Evolutionary conservation across 1,284 basidiomycete species (phyloP).

Genomic region (Rhodotorula sp.): DNA sequence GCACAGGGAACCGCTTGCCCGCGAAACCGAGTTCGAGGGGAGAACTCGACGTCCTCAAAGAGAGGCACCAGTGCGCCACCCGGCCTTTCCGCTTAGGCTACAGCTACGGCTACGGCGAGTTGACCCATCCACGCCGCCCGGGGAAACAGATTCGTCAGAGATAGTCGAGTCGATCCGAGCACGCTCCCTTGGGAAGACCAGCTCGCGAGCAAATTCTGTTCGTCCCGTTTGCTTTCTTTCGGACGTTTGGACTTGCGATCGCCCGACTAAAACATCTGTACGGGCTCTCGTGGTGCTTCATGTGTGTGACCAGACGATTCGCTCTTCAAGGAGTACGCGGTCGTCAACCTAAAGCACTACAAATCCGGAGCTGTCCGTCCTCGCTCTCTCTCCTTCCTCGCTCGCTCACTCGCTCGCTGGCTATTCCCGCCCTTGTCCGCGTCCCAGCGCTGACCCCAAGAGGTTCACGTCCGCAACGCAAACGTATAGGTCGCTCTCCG

Average conservation of each 20-base stretch:
- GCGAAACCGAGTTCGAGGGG: conserved; percentile 34
- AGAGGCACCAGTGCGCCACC: conserved; percentile 50
- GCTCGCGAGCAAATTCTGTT: conserved; percentile 80
- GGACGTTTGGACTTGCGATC: neutral
- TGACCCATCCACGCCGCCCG: no score
- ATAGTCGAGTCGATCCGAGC: conserved; percentile 55
- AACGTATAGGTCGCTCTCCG: conserved; percentile 71
- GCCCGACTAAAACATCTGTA: neutral
- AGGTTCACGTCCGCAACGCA: no score
- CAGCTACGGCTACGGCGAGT: neutral
- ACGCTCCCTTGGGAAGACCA: conserved; percentile 48
- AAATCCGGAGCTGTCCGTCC: conserved; percentile 74
- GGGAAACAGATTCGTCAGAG: conserved; percentile 68
- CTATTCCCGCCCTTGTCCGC: neutral
- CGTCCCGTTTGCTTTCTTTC: conserved; percentile 60
- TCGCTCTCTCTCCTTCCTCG: neutral
- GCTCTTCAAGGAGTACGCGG: conserved; percentile 64
- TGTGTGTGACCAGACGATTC: conserved; percentile 2
- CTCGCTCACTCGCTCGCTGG: neutral
- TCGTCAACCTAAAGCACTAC: conserved; percentile 93
- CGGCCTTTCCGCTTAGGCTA: neutral
- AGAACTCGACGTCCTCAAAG: conserved; percentile 55
- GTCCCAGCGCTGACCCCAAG: no score
- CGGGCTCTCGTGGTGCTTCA: neutral
- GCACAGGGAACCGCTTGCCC: neutral